phyloP scores from a whole-genome alignment of 495 filamentous ascomycete genomes.

The Schizothecium vesticola region DNA sequence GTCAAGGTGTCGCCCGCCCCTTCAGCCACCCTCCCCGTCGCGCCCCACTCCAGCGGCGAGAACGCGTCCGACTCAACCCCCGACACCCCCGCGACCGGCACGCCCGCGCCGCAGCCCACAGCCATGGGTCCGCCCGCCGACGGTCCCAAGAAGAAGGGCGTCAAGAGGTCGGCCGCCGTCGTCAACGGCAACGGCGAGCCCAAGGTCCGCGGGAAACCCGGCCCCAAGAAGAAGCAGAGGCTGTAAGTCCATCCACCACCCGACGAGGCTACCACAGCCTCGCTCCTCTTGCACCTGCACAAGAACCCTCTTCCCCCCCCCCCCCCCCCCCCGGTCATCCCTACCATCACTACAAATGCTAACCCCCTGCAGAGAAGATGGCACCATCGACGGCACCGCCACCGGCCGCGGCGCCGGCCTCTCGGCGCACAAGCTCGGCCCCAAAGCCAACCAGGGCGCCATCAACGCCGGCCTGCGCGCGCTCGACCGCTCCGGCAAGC shows the following conservation, averaged over 20 bases:
- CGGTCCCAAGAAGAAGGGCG: slow-evolving; percentile 55
- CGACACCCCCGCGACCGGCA: slow-evolving; percentile 41
- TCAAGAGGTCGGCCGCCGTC: slow-evolving; percentile 40
- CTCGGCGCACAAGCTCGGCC: slow-evolving; percentile 71
- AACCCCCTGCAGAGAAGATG: slow-evolving; percentile 51
- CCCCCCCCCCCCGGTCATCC: neutral
- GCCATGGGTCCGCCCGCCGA: slow-evolving; percentile 51
- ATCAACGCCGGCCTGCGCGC: slow-evolving; percentile 96
- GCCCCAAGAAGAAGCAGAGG: slow-evolving; percentile 90
- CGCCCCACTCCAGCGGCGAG: slow-evolving; percentile 34
- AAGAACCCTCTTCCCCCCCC: neutral
- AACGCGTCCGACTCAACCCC: slow-evolving; percentile 46
- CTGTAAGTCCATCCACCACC: slow-evolving; percentile 58
- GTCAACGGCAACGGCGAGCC: slow-evolving; percentile 46
- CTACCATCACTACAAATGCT: slow-evolving; percentile 1
- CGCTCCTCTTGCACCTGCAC: neutral
- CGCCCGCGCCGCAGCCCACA: slow-evolving; percentile 37
- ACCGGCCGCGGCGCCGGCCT: slow-evolving; percentile 33
- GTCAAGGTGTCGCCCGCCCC: slow-evolving; percentile 29
- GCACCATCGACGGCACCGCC: slow-evolving; percentile 42
- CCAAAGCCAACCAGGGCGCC: slow-evolving; percentile 95
- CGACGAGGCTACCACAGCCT: neutral
- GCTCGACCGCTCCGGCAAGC: slow-evolving; percentile 81
- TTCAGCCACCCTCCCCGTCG: slow-evolving; percentile 24
- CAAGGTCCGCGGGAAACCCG: slow-evolving; percentile 77